Percentiles rank a stretch among this genome's conserved stretches.
phyloP scores from a whole-genome alignment of 2,329 filamentous ascomycete genomes.

The Sclerotinia nivalis region DNA sequence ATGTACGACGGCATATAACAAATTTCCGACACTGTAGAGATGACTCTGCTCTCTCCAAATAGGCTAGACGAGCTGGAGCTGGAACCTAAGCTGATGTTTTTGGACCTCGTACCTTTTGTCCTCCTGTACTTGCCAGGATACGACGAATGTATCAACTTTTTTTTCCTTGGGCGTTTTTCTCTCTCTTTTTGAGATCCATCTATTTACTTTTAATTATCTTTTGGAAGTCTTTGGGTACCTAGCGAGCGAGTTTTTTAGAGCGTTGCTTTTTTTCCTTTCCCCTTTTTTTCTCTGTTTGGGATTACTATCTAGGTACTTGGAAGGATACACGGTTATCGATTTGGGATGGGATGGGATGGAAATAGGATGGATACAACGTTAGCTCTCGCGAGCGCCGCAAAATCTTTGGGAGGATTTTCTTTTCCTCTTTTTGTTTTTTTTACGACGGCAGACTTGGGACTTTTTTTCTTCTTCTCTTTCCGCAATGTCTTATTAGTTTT shows the following conservation, averaged over 20 bases:
- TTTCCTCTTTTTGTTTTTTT: not conserved
- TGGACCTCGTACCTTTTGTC: slow-evolving; percentile 3
- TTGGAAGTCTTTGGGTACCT: not conserved
- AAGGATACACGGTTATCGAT: not conserved
- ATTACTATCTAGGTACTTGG: not conserved
- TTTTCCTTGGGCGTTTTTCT: not conserved
- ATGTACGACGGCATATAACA: slow-evolving; percentile 21
- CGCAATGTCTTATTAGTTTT: slow-evolving; percentile 11
- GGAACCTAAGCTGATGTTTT: not conserved
- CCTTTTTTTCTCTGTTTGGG: not conserved
- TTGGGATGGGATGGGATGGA: slow-evolving; percentile 1
- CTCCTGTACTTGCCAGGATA: not conserved
- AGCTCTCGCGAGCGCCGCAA: slow-evolving; percentile 16
- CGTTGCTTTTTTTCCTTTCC: not conserved
- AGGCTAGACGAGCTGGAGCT: not conserved
- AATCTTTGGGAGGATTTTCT: not conserved
- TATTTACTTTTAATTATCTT: slow-evolving; percentile 7
- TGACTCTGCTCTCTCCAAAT: slow-evolving; percentile 8
- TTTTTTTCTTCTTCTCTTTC: not conserved
- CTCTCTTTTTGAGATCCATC: not conserved
- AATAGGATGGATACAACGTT: slow-evolving; percentile 15
- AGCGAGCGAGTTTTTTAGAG: not conserved
- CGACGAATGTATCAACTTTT: not conserved
- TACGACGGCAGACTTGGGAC: not conserved
- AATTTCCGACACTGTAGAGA: not conserved